phyloP scores from a whole-genome alignment of 2,329 filamentous ascomycete genomes.

The Mycogone perniciosa region DNA sequence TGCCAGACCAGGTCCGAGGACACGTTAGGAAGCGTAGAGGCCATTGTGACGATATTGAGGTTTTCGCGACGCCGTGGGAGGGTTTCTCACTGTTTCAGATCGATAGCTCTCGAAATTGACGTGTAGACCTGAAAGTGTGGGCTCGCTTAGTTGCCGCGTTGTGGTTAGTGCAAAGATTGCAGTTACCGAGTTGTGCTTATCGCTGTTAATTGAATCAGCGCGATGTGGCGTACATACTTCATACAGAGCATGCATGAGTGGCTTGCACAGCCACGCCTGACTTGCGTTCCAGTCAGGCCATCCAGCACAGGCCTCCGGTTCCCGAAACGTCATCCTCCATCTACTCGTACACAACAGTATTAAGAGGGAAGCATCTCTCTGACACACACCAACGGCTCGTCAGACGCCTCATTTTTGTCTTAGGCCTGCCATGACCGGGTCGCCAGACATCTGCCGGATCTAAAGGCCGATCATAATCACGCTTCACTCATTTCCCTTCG shows the following conservation, averaged over 20 bases:
- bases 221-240: conserved; percentile 1
- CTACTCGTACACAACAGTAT: not conserved
- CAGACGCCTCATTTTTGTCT: not conserved
- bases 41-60: conserved; percentile 45
- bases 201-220: conserved; percentile 16
- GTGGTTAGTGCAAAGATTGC: conserved; percentile 21
- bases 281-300: not conserved
- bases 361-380: not conserved
- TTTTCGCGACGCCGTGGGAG: conserved; percentile 20
- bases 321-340: not conserved
- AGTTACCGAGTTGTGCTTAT: conserved; percentile 16
- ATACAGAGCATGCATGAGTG: not conserved
- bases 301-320: not conserved
- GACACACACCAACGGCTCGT: not conserved
- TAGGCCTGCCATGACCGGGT: conserved; percentile 11
- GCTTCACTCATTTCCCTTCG: not conserved
- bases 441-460: not conserved
- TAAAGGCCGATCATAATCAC: not conserved
- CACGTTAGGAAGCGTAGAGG: conserved; percentile 59
- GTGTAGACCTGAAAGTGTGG: conserved; percentile 32
- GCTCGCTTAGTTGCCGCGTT: conserved; percentile 31
- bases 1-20: conserved; percentile 93
- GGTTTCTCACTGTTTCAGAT: conserved; percentile 5
- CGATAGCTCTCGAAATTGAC: conserved; percentile 20
- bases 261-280: not conserved